These are phyloP conservation scores for Cercospora sp. DNA, from an alignment of 2,329 filamentous ascomycete species.

Conservation along the genomic window DNA sequence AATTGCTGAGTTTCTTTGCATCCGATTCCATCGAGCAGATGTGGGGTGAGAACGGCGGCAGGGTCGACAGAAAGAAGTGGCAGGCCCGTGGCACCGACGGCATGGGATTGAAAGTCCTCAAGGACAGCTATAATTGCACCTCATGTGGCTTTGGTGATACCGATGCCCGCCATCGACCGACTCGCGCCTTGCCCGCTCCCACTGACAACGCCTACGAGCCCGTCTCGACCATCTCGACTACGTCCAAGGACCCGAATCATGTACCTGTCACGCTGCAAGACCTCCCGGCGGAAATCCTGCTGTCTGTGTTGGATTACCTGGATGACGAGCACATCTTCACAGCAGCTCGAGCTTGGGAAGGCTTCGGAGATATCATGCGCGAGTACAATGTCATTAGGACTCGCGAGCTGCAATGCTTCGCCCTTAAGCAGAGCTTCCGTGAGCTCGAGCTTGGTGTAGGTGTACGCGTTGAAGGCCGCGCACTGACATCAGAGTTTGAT, in stretches of 20 bases:
- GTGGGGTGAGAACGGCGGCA: constrained; percentile 21
- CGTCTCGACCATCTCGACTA: neutral
- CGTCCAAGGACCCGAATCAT: neutral
- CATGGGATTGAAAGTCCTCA: neutral
- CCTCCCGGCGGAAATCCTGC: neutral
- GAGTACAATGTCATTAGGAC: constrained; percentile 25
- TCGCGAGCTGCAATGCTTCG: constrained; percentile 31
- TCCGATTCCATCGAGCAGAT: constrained; percentile 29
- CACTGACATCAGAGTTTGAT: constrained; percentile 30
- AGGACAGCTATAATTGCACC: constrained; percentile 14
- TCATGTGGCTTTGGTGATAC: constrained; percentile 17
- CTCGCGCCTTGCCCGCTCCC: neutral
- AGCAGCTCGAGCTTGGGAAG: constrained; percentile 26
- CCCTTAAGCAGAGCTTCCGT: constrained; percentile 28
- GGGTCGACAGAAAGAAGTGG: constrained; percentile 24
- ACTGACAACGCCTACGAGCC: neutral
- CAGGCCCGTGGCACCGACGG: constrained; percentile 8
- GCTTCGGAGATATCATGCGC: constrained; percentile 24
- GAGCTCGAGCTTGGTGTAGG: constrained; percentile 26
- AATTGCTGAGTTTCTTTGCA: constrained; percentile 30
- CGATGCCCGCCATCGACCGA: neutral
- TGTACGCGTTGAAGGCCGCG: constrained; percentile 18
- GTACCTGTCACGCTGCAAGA: neutral
- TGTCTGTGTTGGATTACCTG: neutral
- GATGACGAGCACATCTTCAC: constrained; percentile 12